Conservation (phyloP, 129 eudicot species). For the Arctium lappa region DNA sequence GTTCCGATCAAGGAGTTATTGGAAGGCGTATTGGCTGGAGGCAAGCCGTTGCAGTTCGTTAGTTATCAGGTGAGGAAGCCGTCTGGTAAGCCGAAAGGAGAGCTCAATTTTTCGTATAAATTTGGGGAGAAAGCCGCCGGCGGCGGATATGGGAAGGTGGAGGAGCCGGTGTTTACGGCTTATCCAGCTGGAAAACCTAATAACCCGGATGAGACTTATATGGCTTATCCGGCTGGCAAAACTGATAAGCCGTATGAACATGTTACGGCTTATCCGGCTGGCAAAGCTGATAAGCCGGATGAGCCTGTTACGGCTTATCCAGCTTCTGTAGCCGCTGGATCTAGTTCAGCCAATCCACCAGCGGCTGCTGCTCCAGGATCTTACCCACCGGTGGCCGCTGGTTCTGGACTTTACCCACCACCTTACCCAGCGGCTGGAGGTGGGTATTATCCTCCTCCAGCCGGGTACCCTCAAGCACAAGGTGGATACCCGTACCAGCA, state of each 20-base stretch:
- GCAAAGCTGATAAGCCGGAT: conserved; percentile 13
- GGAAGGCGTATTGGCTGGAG: conserved; percentile 10
- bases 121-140: conserved; percentile 27
- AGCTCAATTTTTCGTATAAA: conserved; percentile 49
- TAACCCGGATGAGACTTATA: neutral
- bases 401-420: conserved; percentile 5
- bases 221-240: neutral
- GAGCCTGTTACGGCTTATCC: conserved; percentile 45
- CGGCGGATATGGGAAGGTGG: conserved; percentile 2
- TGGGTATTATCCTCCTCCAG: neutral
- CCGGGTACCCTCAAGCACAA: conserved; percentile 34
- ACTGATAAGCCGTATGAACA: conserved; percentile 26
- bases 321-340: conserved; percentile 25
- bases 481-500: conserved; percentile 35
- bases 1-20: conserved; percentile 55
- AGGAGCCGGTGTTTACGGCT: conserved; percentile 7
- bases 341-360: conserved; percentile 40
- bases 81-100: conserved; percentile 64
- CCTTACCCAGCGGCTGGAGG: neutral
- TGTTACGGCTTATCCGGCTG: conserved; percentile 34
- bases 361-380: conserved; percentile 12
- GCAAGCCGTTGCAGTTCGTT: conserved; percentile 38
- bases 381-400: conserved; percentile 1
- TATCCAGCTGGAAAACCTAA: neutral
- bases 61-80: conserved; percentile 74